Evolutionary conservation across 257 asterid species (phyloP).

Genomic region (Penstemon newberryi): DNA sequence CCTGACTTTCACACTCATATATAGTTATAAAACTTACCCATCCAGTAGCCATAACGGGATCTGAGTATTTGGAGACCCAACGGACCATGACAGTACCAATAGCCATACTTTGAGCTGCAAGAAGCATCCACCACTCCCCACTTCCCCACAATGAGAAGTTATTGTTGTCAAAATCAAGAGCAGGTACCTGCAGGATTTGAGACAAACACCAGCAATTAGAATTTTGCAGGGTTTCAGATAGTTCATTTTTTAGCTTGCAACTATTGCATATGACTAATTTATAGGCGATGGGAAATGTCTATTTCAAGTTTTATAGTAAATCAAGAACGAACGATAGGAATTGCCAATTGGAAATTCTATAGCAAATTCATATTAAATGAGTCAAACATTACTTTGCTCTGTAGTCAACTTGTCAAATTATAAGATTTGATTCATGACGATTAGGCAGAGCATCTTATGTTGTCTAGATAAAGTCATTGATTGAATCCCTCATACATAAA

Average conservation of each 20-base stretch:
- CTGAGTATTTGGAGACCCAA: slow-evolving; percentile 94
- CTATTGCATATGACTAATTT: neutral
- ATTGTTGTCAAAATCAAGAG: slow-evolving; percentile 52
- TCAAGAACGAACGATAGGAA: slow-evolving; percentile 2
- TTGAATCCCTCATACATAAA: slow-evolving; percentile 5
- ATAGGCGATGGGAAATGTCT: neutral
- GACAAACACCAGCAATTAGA: slow-evolving; percentile 29
- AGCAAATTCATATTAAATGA: neutral
- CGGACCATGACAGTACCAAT: slow-evolving; percentile 91
- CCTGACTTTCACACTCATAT: slow-evolving; percentile 11
- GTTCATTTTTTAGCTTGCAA: neutral
- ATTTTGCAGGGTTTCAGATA: slow-evolving; percentile 25
- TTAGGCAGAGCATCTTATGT: slow-evolving; percentile 18
- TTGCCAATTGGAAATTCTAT: neutral
- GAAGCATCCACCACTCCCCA: slow-evolving; percentile 99
- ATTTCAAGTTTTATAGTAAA: neutral
- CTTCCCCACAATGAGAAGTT: slow-evolving; percentile 92
- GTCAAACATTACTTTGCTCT: slow-evolving; percentile 8
- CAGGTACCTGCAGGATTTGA: slow-evolving; percentile 58
- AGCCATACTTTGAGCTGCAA: slow-evolving; percentile 99
- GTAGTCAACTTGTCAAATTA: neutral
- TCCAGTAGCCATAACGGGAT: slow-evolving; percentile 97
- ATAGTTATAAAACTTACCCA: slow-evolving; percentile 58
- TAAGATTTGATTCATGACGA: neutral
- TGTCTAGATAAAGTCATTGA: neutral